Conservation (phyloP, 2,329 filamentous ascomycete genomes). For the Escovopsis sp. region DNA sequence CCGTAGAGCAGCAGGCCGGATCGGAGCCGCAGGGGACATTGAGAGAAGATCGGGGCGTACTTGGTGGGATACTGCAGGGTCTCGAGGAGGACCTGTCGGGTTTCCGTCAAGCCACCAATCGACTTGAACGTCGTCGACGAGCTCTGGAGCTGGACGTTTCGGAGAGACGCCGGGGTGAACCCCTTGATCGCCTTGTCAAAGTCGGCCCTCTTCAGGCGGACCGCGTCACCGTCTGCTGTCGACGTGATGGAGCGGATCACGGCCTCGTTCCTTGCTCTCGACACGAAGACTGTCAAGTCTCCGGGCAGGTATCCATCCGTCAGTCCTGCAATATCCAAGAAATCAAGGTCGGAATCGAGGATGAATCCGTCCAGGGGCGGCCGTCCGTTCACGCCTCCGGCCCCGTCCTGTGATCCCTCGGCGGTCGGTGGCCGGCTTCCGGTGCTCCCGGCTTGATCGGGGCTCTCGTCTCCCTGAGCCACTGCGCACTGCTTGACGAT, state of each 20-base stretch:
- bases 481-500: constrained; percentile 46
- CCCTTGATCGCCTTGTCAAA: constrained; percentile 77
- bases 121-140: constrained; percentile 85
- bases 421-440: constrained; percentile 43
- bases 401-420: constrained; percentile 36
- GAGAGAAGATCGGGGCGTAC: constrained; percentile 93
- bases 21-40: constrained; percentile 85
- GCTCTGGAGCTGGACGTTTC: constrained; percentile 86
- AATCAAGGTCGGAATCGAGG: constrained; percentile 65
- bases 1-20: constrained; percentile 89
- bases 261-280: constrained; percentile 79
- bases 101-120: constrained; percentile 78
- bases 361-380: constrained; percentile 48
- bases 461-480: constrained; percentile 19
- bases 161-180: constrained; percentile 87
- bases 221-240: constrained; percentile 27
- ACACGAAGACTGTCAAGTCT: constrained; percentile 73
- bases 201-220: constrained; percentile 57
- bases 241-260: constrained; percentile 66
- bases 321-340: constrained; percentile 81
- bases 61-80: constrained; percentile 95
- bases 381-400: constrained; percentile 34
- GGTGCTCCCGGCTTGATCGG: constrained; percentile 24
- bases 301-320: constrained; percentile 98
- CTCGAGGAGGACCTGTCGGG: constrained; percentile 81